Base-by-base conservation (phyloP, 108 stramenopile species). In the Stephanodiscus minutulus region DNA sequence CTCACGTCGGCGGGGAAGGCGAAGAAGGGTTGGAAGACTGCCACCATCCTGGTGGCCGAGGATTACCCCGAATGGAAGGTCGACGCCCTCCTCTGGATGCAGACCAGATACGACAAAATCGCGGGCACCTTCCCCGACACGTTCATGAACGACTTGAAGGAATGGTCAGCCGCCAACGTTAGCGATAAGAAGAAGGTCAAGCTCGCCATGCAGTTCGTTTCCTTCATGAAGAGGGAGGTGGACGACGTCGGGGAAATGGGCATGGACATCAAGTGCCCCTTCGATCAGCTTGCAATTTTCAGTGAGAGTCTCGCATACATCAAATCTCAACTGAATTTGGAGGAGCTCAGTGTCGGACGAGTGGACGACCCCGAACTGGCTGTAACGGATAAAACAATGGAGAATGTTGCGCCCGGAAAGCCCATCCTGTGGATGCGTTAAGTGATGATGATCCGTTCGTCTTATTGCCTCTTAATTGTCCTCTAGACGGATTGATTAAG, bases 141-240 rank as follows among this genome's bases (percentile, higher is more conserved):
- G 5, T 86, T 90, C 68, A 91, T 91, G 88, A 74, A 83, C 24
- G 87, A 92, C 54, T 68, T 92, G 60, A 96, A 94, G 76, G 69
- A 74, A 59, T 92, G 90, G 89, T 64, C 85, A 9, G 74, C 77
- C 18, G 31, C 81, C n/a, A 88, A 85, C 70, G 71, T 92, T 8
- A 65, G 65, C 47, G 96, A 96, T 80, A 95, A 96, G 85, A 97
- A 92, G 63, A 68, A 88, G 77, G 81, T 92, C 57, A 96, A 96
- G 83, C 81, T 83, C 35, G 69, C 76, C 1, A 98, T 98, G 97
- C 97, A 98, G 74, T 97, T 97, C 61, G 97, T 85, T 28, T 83
- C 91, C 1, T 98, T 96, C 70, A 88, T 95, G 70, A 92, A 92
- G 73, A 92, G 77, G 58, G 95, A 96, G 81, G 91, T 83, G 21